Evolutionary conservation across 2,329 filamentous ascomycete genomes (phyloP), one percentile per base, ranked within the genome.

Genomic region (Exophiala alcalophila): DNA sequence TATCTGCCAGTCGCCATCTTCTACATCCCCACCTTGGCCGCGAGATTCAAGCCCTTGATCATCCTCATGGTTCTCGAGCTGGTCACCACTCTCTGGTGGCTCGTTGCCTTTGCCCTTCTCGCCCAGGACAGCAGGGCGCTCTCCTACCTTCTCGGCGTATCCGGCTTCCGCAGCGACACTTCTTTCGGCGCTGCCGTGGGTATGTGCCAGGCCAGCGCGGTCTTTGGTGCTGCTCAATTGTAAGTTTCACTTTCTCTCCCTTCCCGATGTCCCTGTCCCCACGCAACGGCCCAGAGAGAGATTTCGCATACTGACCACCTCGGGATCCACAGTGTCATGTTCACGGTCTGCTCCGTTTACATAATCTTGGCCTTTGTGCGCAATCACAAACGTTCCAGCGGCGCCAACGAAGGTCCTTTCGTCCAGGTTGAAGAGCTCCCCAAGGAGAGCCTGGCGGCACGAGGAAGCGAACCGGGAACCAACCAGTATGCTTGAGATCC

Each of bases 51-150:
- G 21, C 33, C 40, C 9, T 5, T 44, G 3, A 26, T 38, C 33
- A 37, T 44, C 15, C 11, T 44, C 4, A 11, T 38, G 5, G 27
- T 35, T 4, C 25, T 44, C 12, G 40, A 44, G 19, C 16, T 28
- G 11, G 18, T 44, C 12, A 44, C 24, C 33, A 44, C 40, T 5
- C 25, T 44, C 16, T 44, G 40, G 40, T 44, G 40, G 40, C 33
- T 44, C 4, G 40, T 44, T 10, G 15, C 32, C 8, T 44, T 44
- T 15, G 40, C 32, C 10, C 20, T 44, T 18, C 28, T 38, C 7
- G 33, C 40, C 4, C 33, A 37, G 12, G 25, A 30, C 34, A 31
- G 32, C 20, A 21, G 12, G 12, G 25, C 5, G 7, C 16, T 44
- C n/a, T n/a, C n/a, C n/a, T n/a, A n/a, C n/a, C n/a, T n/a, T n/a